Evolutionary conservation across 1,284 basidiomycete species (phyloP).

Genomic region (Rhodotorula glutinis): DNA sequence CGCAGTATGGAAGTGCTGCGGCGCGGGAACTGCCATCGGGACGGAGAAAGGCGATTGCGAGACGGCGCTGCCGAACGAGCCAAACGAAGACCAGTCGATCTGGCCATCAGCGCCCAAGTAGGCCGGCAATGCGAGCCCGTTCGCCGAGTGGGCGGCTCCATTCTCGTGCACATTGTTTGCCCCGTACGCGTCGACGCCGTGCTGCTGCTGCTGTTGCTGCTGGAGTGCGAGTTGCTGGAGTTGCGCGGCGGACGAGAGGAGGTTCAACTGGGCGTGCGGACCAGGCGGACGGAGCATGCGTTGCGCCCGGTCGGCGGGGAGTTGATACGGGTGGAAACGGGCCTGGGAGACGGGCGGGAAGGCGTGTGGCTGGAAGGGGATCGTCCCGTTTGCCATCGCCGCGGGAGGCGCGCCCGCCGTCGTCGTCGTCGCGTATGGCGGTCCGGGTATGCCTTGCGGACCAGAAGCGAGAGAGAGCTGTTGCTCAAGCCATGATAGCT

Average conservation of each 20-base stretch:
- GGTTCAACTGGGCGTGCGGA: not conserved
- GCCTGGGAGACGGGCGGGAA: constrained; percentile 25
- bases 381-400: not conserved
- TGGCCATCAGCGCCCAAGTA: not conserved
- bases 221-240: not conserved
- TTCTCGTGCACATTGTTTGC: too few species aligned
- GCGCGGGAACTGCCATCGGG: too few species aligned
- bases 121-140: not conserved
- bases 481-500: constrained; percentile 16
- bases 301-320: constrained; percentile 3
- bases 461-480: constrained; percentile 5
- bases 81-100: constrained; percentile 8
- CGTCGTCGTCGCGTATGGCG: not conserved
- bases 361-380: constrained; percentile 10
- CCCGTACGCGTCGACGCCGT: not conserved
- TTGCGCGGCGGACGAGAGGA: not conserved
- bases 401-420: not conserved
- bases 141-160: not conserved
- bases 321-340: constrained; percentile 25
- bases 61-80: constrained; percentile 6
- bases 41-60: not conserved
- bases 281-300: not conserved
- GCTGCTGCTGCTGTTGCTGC: not conserved
- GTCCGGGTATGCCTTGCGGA: not conserved
- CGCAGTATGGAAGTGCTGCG: too few species aligned